Evolutionary conservation across 768 basidiomycete genomes (phyloP), one percentile per base, ranked within the genome.

Genomic region (Stropharia rugosoannulata): DNA sequence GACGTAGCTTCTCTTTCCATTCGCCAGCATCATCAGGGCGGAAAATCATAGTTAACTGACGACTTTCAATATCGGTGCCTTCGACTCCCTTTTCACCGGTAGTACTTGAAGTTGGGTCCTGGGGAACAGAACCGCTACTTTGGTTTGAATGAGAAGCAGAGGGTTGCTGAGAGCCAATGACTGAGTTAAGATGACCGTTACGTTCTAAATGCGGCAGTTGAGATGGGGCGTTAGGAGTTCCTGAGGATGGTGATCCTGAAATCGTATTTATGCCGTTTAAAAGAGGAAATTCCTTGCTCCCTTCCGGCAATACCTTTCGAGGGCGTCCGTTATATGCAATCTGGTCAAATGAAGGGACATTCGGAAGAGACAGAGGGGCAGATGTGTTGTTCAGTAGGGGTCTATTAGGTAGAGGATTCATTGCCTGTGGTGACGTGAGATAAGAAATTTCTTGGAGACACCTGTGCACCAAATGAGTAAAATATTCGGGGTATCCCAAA

Each of bases 391-490:
- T 84, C 55, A 87, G 71, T 54, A 93, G 77, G 2, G 92, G 89
- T 63, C 93, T 84, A 57, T 93, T 90, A 2, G 94, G 94, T 49
- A 98, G 79, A 42, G 97, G 97, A 69, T 99, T 99, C 82, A 98
- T 89, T 5, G 97, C 95, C 70, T 97, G 92, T 1, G 94, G 88
- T 0, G 96, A 98, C 1, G 97, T 99, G 51, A 99, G 78, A 72
- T 99, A 99, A 11, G 93, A 92, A 62, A 99, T 91, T 79, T 99
- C 97, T 75, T 98, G 97, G 22, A 99, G 79, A 73, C 97, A 98
- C 73, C 92, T 95, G 49, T 11, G 37, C 32, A 29, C 49, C 37
- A 39, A 55, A 29, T 49, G 54, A 45, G 39, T 47, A 16, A 41
- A 13, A n/a, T 2, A 12, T 18, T 13, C 11, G 19, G 9, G 5